Base-by-base conservation (phyloP, 345 rosid genomes). In the Corchorus capsularis region DNA sequence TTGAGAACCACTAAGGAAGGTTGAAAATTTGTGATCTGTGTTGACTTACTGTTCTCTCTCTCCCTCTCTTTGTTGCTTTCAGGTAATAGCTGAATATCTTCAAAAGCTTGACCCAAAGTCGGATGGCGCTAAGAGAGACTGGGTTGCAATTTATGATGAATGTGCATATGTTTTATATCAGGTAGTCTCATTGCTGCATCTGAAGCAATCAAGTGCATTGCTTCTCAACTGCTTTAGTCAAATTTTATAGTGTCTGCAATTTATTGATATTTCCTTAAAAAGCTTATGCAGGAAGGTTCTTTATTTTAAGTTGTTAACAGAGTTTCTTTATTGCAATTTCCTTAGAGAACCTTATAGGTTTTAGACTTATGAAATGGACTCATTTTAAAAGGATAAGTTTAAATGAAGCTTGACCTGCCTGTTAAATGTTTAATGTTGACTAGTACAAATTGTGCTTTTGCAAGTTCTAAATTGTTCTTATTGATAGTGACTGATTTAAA, bases 101-200 rank as follows among this genome's bases (percentile, higher is more conserved):
- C 99, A 96, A 80, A 96, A 93, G 87, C 17, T 96, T 69, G 99
- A 96, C 78, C 99, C 99, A 59, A 93, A 96, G 83, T 96, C 99
- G 53, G 99, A 96, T 87, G 99, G 99, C 50, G 99, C 99, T 54
- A 96, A 93, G 88, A 92, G 99, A 84, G 99, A 96, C 68, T 96
- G 99, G 98, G 98, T 96, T 88, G 97, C 99, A 19, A 96, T 96
- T 63, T 96, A 96, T 80, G 99, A 96, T 89, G 99, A 96, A 82
- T 96, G 99, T 86, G 98, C 99, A 6, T 87, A 71, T 69, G 99
- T 96, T 13, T 82, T 96, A 79, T 96, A 96, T 86, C 87, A 92
- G 94, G 99, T 93, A 81, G 46, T 6, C 59, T 0, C 32, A 17
- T 52, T 12, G 35, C 8, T 53, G 73, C 20, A 53, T 70, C 73